Base-by-base conservation (phyloP, 2,329 filamentous ascomycete genomes). In the Harringtonia lauricola region DNA sequence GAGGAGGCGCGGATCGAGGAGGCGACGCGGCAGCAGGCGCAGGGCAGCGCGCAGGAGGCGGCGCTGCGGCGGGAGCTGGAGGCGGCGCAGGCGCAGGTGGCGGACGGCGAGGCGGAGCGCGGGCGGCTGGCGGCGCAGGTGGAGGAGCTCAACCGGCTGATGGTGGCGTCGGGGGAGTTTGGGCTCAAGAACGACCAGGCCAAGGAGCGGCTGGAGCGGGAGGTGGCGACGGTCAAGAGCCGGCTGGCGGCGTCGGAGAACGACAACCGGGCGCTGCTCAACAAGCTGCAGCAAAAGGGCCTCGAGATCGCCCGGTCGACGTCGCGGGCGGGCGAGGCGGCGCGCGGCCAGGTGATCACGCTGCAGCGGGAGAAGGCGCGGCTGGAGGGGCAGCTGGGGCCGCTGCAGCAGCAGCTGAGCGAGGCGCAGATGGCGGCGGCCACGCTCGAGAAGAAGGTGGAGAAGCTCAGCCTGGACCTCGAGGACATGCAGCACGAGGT, bases 241-340 rank as follows among this genome's bases (percentile, higher is more conserved):
- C 82, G 90, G 19, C 70, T 98, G 34, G 75, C 83, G 8, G 92
- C 90, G 21, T 96, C 90, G 0, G 90, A 98, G 60, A 95, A 96
- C 54, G 90, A 96, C 64, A 96, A 96, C 56, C 82, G 87, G 41
- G 83, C 88, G 6, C 69, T 98, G n/a, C 73, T 96, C 51, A 96
- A 95, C 66, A 96, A 96, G 63, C 73, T 98, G 17, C 90, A 96
- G 56, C 90, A 96, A 57, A 96, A 96, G 68, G 92, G 94, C 26
- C 74, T 98, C 8, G 90, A 98, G 58, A 94, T 98, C 60, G 90
- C 90, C 34, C 79, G 92, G 37, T 92, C 90, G 1, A 86, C 79
- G 47, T 94, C 89, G 6, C 82, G 83, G 47, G 90, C 85, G 26
- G 88, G 77, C 48, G 90, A 96, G 53, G 85, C 80, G 28, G 86